Evolutionary conservation across 78 protist genomes (phyloP), one percentile per base, ranked within the genome.

Genomic region (Polysphondylium violaceum): DNA sequence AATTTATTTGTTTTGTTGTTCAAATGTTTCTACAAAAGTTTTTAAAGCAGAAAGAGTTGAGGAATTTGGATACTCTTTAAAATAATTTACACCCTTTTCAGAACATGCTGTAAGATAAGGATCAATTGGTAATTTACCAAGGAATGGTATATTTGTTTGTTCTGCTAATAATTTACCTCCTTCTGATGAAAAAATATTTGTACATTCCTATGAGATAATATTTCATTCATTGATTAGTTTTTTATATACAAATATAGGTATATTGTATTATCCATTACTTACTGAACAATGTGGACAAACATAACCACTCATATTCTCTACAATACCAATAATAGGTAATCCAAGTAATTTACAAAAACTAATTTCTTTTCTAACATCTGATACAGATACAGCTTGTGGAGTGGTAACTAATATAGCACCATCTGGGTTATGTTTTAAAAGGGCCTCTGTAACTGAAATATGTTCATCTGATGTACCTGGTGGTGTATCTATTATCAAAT

Each of bases 241-340:
- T 7, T 11, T 29, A 11, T 23, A 1, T 21, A 21, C 2, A 3
- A 29, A 29, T 2, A 8, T 47, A 23, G 19, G 17, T 16, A 23
- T 36, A 33, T 41, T 43, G 21, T 63, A 38, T 3, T 43, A 3
- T 16, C 4, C 7, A 7, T n/a, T 61, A 83, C 81, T 35, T 75
- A 90, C 88, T 50, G 92, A 64, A 50, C 99, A 98, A 76, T 92
- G 67, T 2, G 99, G 98, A 94, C 99, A 99, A 50, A 96, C 98
- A 38, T 97, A 99, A 19, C 99, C 99, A 74, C 94, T 78, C 99
- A 99, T 99, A 95, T 99, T 99, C 75, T 99, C 99, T 6, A 99
- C 98, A n/a, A 99, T 93, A 55, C 99, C 99, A 25, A 99, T 69
- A 35, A 99, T 79, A 5, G 87, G 94, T 8, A 98, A 7, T 38